These are phyloP conservation scores for Camellia lanceoleosa DNA, from an alignment of 148 eudicot genomes.

Conservation along the genomic window DNA sequence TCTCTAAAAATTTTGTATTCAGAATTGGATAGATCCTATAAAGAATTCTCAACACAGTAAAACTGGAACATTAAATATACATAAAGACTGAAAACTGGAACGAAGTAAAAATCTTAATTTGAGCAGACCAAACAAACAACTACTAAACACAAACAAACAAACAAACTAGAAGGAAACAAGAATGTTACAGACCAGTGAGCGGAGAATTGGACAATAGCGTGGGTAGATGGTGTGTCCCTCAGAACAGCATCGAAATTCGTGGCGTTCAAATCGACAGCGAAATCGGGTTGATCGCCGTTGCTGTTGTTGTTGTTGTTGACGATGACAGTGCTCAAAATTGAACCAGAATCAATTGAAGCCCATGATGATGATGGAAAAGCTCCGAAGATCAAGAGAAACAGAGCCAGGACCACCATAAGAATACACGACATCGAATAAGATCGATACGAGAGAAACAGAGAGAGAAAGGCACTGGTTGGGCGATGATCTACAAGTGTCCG, in stretches of 20 bases:
- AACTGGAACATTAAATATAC: background rate
- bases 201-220: conserved; percentile 83
- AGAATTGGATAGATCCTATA: background rate
- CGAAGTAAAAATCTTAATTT: background rate
- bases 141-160: background rate
- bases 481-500: too few species aligned
- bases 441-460: conserved; percentile 6
- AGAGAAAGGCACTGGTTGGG: background rate
- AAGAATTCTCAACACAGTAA: background rate
- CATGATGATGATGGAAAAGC: conserved; percentile 15
- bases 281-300: conserved; percentile 32
- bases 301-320: background rate
- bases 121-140: background rate
- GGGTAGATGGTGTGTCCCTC: conserved; percentile 59
- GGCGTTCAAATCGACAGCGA: conserved; percentile 67
- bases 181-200: conserved; percentile 65
- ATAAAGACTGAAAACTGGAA: background rate
- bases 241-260: conserved; percentile 68
- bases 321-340: conserved; percentile 47
- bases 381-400: conserved; percentile 19
- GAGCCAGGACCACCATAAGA: conserved; percentile 20
- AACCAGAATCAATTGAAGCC: conserved; percentile 50
- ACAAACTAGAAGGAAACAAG: background rate
- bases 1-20: background rate
- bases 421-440: conserved; percentile 28